Percentiles rank a stretch among this genome's conserved stretches.
These are phyloP conservation scores for Xylaria sp. DNA, from an alignment of 2,329 filamentous ascomycete genomes.

Conservation along the genomic window DNA sequence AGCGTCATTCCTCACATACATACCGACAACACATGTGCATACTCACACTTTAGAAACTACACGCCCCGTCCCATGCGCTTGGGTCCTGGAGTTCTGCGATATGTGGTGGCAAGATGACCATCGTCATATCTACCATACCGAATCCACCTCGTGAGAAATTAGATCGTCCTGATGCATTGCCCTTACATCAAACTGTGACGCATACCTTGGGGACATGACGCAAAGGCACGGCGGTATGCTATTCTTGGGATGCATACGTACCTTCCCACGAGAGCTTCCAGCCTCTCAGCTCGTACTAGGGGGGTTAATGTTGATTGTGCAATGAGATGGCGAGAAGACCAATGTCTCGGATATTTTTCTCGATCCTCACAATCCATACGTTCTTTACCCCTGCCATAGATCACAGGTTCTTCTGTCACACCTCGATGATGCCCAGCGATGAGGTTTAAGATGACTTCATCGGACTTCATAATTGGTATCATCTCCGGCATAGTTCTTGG, in stretches of 20 bases:
- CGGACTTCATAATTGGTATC: not conserved
- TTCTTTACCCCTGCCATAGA: not conserved
- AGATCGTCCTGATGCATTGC: conserved; percentile 5
- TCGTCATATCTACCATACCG: not conserved
- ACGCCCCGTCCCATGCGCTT: not conserved
- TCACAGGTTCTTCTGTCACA: not conserved
- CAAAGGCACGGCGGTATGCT: not conserved
- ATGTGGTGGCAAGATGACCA: not conserved
- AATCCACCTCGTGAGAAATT: not conserved
- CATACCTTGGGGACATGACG: conserved; percentile 11
- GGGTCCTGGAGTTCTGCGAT: not conserved
- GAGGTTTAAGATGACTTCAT: conserved; percentile 6
- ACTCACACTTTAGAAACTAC: not conserved
- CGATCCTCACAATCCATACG: not conserved
- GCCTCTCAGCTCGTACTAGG: not conserved
- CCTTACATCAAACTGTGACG: conserved; percentile 11
- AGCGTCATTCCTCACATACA: not conserved
- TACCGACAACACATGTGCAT: not conserved
- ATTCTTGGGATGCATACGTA: not conserved
- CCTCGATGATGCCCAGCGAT: not conserved
- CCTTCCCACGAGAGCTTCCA: conserved; percentile 4
- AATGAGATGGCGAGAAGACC: not conserved
- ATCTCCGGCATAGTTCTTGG: not conserved
- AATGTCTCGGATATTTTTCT: not conserved
- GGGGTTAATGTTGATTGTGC: conserved; percentile 1